Percentiles rank a stretch among this genome's conserved stretches.
phyloP scores from a whole-genome alignment of 192 early-diverging fungal genomes.

The Phycomyces blakesleeanus region DNA sequence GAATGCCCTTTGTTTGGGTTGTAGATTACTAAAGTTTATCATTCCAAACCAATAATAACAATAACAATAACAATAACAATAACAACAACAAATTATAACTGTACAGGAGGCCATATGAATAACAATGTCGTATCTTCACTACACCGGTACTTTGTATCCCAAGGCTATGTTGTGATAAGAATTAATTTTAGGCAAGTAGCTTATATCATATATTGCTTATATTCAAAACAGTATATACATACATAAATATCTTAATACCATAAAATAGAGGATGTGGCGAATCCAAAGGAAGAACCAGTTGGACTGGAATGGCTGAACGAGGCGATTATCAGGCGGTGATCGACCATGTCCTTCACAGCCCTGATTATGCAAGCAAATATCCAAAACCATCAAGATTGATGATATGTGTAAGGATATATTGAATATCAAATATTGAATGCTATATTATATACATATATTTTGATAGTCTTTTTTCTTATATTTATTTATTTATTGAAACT shows the following conservation, averaged over 20 bases:
- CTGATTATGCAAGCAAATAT: neutral
- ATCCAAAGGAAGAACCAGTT: conserved; percentile 24
- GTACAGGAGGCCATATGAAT: conserved; percentile 16
- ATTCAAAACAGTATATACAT: neutral
- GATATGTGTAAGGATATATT: conserved; percentile 19
- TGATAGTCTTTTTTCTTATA: too few relatives aligned
- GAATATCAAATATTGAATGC: too few relatives aligned
- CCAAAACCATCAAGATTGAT: conserved; percentile 10
- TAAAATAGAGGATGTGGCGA: conserved; percentile 15
- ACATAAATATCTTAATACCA: neutral
- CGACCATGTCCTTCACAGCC: conserved; percentile 1
- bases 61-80: too few relatives aligned
- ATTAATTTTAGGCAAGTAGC: conserved; percentile 18
- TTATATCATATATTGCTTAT: too few relatives aligned
- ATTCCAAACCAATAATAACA: too few relatives aligned
- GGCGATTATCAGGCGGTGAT: conserved; percentile 19
- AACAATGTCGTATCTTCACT: conserved; percentile 24
- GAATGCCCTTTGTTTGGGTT: neutral
- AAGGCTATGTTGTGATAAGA: conserved; percentile 8
- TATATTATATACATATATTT: too few relatives aligned
- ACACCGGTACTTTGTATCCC: conserved; percentile 15
- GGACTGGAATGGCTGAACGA: conserved; percentile 26
- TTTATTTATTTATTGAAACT: too few relatives aligned
- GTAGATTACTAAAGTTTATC: neutral
- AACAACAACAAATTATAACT: too few relatives aligned